Conservation (phyloP, 805 yeast species). For the Metschnikowia continentalis region DNA sequence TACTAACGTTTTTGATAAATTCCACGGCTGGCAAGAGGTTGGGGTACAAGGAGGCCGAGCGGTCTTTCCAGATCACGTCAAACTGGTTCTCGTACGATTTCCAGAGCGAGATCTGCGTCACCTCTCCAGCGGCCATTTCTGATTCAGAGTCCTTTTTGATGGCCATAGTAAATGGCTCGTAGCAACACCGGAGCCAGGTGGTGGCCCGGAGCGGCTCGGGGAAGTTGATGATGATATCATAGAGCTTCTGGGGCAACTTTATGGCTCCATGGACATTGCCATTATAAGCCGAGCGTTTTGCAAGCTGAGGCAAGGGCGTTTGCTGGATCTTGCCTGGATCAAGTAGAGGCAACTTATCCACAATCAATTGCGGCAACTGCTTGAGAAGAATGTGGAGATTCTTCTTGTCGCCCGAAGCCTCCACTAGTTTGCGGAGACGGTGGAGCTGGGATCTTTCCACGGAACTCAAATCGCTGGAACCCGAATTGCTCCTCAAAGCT, state of each 20-base stretch:
- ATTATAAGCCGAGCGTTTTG: constrained; percentile 46
- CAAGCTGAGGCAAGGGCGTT: constrained; percentile 31
- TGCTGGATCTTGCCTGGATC: constrained; percentile 26
- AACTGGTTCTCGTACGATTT: constrained; percentile 89
- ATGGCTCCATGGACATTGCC: constrained; percentile 66
- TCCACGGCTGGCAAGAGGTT: constrained; percentile 87
- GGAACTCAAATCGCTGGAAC: constrained; percentile 17
- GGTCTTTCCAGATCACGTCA: constrained; percentile 52
- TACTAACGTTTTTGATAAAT: constrained; percentile 88
- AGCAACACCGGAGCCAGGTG: constrained; percentile 90
- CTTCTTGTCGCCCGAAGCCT: constrained; percentile 43
- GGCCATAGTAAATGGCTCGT: constrained; percentile 55
- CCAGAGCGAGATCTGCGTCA: constrained; percentile 94
- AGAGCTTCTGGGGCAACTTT: constrained; percentile 48
- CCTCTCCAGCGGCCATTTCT: constrained; percentile 56
- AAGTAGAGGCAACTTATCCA: constrained; percentile 32
- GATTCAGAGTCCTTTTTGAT: constrained; percentile 11
- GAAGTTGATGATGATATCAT: constrained; percentile 56
- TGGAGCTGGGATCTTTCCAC: constrained; percentile 30
- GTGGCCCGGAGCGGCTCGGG: constrained; percentile 90
- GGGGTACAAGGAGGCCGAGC: constrained; percentile 24
- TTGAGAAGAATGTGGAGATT: constrained; percentile 51
- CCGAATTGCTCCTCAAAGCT: constrained; percentile 30
- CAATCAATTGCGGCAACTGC: constrained; percentile 56
- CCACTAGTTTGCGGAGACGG: constrained; percentile 48